Base-by-base conservation (phyloP, 1,139 yeast genomes). In the Yamadazyma songkhlaensis region DNA sequence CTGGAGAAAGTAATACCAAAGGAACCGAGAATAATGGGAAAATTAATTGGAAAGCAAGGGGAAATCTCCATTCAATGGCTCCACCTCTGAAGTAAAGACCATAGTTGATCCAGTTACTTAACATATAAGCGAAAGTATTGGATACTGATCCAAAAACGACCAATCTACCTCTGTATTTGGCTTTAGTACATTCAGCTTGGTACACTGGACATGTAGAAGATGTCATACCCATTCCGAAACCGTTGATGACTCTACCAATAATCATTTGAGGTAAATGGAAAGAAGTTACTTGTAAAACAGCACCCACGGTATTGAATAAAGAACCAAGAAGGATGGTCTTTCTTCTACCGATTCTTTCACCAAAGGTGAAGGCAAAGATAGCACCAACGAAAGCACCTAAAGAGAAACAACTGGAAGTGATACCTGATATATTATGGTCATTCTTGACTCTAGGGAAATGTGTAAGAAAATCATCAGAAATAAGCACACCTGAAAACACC, bases 401-500 rank as follows among this genome's bases (percentile, higher is more conserved):
- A 31, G 61, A 58, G 47, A 61, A 62, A 37, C 64, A 50, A 21
- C 69, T 64, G 13, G 66, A 62, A 29, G 64, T 63, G 25, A 66
- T 69, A 33, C 73, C 75, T 40, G 64, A 67, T 32, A 62, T 52
- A 14, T 70, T 64, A 2, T 68, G 53, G 39, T 64, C 49, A 8
- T 56, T 52, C 21, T 53, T 53, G 29, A 64, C 59, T 40, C 52
- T 47, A 26, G 58, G 52, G 58, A 59, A 55, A 39, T 49, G 46
- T 37, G 47, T 40, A 33, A 63, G 57, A 49, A 66, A 55, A 47
- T 59, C 50, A 38, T 63, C 64, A 31, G 67, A 47, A 36, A 60
- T 56, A 47, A 65, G 77, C 35, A 79, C 64, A 47, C 84, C 83
- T 12, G 82, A 72, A 81, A 80, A 79, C 39, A 83, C 72, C 51